phyloP scores from a whole-genome alignment of 2,329 filamentous ascomycete species.

The Penicillium expansum region DNA sequence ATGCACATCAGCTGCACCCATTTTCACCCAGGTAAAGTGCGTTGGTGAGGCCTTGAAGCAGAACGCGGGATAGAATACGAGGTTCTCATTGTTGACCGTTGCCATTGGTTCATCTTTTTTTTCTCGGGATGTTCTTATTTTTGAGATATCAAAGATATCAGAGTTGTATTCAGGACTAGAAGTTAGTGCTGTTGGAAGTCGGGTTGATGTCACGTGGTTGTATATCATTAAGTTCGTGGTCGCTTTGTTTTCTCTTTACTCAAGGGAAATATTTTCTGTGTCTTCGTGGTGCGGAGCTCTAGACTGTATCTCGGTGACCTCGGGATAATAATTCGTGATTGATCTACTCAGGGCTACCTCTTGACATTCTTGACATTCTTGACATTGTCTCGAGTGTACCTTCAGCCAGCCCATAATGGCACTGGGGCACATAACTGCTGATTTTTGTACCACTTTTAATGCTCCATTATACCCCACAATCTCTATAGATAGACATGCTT shows the following conservation, averaged over 20 bases:
- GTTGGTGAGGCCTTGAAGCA: conserved; percentile 62
- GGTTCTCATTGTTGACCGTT: conserved; percentile 23
- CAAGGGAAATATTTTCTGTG: neutral
- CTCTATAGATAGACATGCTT: conserved; percentile 13
- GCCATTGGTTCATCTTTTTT: conserved; percentile 30
- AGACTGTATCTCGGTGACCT: neutral
- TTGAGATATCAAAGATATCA: neutral
- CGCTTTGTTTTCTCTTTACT: neutral
- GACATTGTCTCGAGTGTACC: neutral
- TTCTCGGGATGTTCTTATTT: neutral
- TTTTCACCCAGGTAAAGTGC: conserved; percentile 61
- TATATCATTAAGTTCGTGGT: neutral
- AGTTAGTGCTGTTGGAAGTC: neutral
- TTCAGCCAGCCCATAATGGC: neutral
- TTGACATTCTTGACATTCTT: neutral
- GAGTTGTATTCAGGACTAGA: neutral
- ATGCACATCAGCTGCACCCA: conserved; percentile 57
- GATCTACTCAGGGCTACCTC: neutral
- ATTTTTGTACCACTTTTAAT: neutral
- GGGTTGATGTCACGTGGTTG: conserved; percentile 1
- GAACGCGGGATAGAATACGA: conserved; percentile 56
- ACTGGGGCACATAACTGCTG: neutral
- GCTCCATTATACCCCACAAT: neutral
- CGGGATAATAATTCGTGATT: neutral
- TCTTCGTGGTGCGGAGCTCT: neutral